A percentile compares a stretch with the other conserved stretches of the same genome.
Conservation (phyloP, 441 rosid species). For the Flueggea neowawraea region DNA sequence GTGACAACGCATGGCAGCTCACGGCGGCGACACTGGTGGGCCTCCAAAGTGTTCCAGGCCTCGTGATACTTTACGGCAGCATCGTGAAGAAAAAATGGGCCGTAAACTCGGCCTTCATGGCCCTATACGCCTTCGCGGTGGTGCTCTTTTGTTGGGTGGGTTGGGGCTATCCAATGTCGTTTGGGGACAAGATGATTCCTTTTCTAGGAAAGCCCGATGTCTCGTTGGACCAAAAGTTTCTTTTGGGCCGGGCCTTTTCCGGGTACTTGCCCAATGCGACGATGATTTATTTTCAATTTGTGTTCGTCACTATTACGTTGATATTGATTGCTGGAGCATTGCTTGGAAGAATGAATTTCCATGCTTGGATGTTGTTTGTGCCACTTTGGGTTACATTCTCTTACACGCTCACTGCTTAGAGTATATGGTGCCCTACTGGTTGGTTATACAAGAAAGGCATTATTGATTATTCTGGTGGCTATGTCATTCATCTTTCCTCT, state of each 20-base stretch:
- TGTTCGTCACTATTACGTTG: constrained; percentile 49
- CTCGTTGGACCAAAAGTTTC: constrained; percentile 20
- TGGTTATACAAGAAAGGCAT: constrained; percentile 31
- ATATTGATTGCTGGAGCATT: constrained; percentile 43
- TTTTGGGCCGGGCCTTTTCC: constrained; percentile 15
- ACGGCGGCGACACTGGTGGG: constrained; percentile 51
- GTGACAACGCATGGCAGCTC: constrained; percentile 56
- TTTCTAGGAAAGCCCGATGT: constrained; percentile 29
- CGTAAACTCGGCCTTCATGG: constrained; percentile 57
- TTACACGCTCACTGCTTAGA: constrained; percentile 35
- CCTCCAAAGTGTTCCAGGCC: constrained; percentile 49
- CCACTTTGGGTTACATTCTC: constrained; percentile 52
- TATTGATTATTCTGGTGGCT: constrained; percentile 49
- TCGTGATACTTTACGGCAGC: constrained; percentile 43
- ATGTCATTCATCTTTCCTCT: constrained; percentile 45
- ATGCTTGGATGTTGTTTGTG: constrained; percentile 55
- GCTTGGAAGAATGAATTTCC: constrained; percentile 47
- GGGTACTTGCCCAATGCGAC: constrained; percentile 40
- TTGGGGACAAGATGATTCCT: constrained; percentile 14
- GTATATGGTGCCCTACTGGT: constrained; percentile 35
- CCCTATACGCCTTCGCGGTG: constrained; percentile 43
- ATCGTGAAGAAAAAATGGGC: constrained; percentile 58
- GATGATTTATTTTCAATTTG: constrained; percentile 45
- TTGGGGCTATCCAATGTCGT: constrained; percentile 48
- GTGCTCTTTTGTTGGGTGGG: constrained; percentile 47